phyloP scores from a whole-genome alignment of 495 filamentous ascomycete species.

The Annulohypoxylon bovei region DNA sequence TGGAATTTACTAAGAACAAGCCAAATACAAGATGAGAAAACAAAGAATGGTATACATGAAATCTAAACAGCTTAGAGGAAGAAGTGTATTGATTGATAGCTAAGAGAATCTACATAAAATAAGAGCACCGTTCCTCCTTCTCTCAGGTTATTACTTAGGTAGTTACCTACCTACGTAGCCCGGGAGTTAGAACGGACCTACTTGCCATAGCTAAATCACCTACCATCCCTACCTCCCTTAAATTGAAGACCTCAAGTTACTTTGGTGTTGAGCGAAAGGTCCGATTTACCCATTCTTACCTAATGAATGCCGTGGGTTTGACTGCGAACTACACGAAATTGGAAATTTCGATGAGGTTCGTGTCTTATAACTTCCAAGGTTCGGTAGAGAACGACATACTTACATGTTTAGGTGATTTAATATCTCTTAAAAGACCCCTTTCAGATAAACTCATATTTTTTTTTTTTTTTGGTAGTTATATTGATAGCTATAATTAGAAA shows the following conservation, averaged over 20 bases:
- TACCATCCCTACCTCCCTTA: not conserved
- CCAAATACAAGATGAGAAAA: not conserved
- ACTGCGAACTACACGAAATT: not conserved
- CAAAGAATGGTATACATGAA: not conserved
- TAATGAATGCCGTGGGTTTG: not conserved
- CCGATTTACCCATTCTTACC: not conserved
- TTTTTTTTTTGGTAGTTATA: not conserved
- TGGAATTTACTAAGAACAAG: not conserved
- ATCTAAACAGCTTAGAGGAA: not conserved
- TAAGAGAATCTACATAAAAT: not conserved
- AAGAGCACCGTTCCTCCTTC: not conserved
- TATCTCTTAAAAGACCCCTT: not conserved
- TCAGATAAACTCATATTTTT: not conserved
- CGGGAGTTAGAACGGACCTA: not conserved
- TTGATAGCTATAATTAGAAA: not conserved
- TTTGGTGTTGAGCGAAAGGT: not conserved
- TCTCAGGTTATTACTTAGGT: not conserved
- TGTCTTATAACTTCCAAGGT: not conserved
- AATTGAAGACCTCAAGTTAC: not conserved
- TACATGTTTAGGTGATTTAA: not conserved
- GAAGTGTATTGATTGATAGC: not conserved
- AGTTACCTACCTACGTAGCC: not conserved
- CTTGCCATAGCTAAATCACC: not conserved
- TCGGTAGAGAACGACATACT: not conserved
- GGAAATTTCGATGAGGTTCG: not conserved